phyloP scores from a whole-genome alignment of 805 yeast genomes.

The Myxozyma kluyveri region DNA sequence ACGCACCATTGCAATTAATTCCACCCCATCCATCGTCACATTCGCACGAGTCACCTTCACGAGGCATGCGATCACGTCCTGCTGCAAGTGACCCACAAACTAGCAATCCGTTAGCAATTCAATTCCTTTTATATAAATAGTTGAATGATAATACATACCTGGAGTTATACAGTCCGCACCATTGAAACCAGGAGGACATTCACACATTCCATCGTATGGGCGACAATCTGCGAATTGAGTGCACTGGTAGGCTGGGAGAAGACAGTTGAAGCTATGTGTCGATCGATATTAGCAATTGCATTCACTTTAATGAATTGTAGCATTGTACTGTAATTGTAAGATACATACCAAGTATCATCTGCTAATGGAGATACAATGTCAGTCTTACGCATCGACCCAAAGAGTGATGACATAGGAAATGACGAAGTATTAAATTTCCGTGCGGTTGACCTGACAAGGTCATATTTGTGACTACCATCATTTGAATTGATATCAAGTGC shows the following conservation, averaged over 20 bases:
- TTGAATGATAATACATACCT: conserved; percentile 11
- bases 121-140: not conserved
- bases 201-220: conserved; percentile 84
- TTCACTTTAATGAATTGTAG: too few species aligned
- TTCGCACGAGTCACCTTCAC: conserved; percentile 54
- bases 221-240: conserved; percentile 89
- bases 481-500: too few species aligned
- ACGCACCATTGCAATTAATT: conserved; percentile 68
- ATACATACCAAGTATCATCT: conserved; percentile 10
- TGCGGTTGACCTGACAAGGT: not conserved
- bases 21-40: conserved; percentile 92
- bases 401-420: conserved; percentile 10
- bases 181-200: conserved; percentile 88
- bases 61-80: conserved; percentile 58
- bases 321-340: too few species aligned
- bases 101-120: not conserved
- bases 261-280: conserved; percentile 84
- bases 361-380: not conserved
- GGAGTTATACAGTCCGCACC: conserved; percentile 91
- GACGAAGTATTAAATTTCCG: not conserved
- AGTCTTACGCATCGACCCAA: not conserved
- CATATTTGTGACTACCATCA: too few species aligned
- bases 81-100: conserved; percentile 76
- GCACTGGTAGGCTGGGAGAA: conserved; percentile 85
- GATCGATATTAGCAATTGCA: too few species aligned